Percentiles rank a stretch among this genome's conserved stretches.
Conservation (phyloP, 208 protist species). For the Borovskyia barvae region DNA sequence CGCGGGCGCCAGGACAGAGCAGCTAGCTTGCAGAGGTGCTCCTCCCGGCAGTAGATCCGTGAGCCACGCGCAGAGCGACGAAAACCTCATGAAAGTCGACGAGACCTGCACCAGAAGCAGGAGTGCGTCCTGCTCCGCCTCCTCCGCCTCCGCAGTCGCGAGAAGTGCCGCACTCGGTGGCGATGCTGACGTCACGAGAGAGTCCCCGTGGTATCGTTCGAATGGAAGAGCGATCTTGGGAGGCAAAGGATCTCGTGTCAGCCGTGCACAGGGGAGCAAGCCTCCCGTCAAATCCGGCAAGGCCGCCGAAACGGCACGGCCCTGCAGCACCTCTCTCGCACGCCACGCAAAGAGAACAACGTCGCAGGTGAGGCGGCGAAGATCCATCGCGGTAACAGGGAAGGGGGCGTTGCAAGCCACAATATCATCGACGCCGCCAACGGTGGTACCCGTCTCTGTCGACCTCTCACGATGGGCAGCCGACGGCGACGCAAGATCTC, state of each 20-base stretch:
- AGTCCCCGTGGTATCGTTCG: too few relatives aligned
- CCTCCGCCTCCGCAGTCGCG: background rate
- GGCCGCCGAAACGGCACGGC: background rate
- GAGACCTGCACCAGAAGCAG: constrained; percentile 6
- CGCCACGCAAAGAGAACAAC: constrained; percentile 12
- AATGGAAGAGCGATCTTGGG: too few relatives aligned
- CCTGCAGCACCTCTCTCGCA: background rate
- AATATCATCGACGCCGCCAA: too few relatives aligned
- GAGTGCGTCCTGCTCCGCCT: background rate
- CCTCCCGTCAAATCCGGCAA: background rate
- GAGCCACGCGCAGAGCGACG: constrained; percentile 6
- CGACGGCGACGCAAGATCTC: background rate
- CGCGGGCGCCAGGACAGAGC: too few relatives aligned
- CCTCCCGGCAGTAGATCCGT: constrained; percentile 1
- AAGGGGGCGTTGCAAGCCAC: too few relatives aligned
- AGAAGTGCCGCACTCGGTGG: background rate
- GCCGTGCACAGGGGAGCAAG: too few relatives aligned
- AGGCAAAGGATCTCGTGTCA: too few relatives aligned
- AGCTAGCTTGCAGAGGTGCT: too few relatives aligned
- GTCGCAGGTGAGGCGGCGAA: too few relatives aligned
- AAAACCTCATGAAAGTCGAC: background rate
- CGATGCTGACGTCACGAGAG: too few relatives aligned
- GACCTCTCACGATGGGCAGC: background rate
- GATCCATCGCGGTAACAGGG: too few relatives aligned
- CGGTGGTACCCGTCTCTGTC: too few relatives aligned